Evolutionary conservation across 345 rosid genomes (phyloP).

Genomic region (Gossypium arboreum): DNA sequence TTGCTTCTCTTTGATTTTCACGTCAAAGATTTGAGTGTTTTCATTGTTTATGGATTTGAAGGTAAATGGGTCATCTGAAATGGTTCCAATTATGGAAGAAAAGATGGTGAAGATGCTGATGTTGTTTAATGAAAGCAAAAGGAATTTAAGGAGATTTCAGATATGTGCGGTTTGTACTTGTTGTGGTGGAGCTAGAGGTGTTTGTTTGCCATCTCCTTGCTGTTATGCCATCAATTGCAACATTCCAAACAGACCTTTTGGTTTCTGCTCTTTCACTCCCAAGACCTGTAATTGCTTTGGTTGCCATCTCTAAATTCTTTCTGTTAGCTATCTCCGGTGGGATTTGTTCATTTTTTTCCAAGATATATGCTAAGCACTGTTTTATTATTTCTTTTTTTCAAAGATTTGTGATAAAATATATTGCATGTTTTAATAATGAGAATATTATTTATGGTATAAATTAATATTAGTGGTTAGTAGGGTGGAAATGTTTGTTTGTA

Average conservation of each 20-base stretch:
- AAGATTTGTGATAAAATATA: too few species aligned
- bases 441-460: slow-evolving; percentile 4
- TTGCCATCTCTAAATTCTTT: slow-evolving; percentile 58
- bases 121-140: slow-evolving; percentile 65
- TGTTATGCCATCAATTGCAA: slow-evolving; percentile 97
- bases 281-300: slow-evolving; percentile 91
- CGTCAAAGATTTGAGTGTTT: background rate
- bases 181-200: slow-evolving; percentile 81
- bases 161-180: slow-evolving; percentile 94
- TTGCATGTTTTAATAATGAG: background rate
- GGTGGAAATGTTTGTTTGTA: slow-evolving; percentile 3
- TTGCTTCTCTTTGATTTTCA: slow-evolving; percentile 16
- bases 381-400: too few species aligned
- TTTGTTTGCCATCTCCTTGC: slow-evolving; percentile 87
- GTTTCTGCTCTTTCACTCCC: slow-evolving; percentile 96
- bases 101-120: slow-evolving; percentile 41
- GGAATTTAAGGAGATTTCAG: slow-evolving; percentile 77
- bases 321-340: too few species aligned
- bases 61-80: slow-evolving; percentile 48
- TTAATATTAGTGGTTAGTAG: slow-evolving; percentile 22
- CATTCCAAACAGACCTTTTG: slow-evolving; percentile 93
- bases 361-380: slow-evolving; percentile 6
- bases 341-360: background rate
- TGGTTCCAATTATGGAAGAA: slow-evolving; percentile 55
- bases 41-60: slow-evolving; percentile 26